Evolutionary conservation across 75 land plant species (phyloP).

Genomic region (Larix kaempferi): DNA sequence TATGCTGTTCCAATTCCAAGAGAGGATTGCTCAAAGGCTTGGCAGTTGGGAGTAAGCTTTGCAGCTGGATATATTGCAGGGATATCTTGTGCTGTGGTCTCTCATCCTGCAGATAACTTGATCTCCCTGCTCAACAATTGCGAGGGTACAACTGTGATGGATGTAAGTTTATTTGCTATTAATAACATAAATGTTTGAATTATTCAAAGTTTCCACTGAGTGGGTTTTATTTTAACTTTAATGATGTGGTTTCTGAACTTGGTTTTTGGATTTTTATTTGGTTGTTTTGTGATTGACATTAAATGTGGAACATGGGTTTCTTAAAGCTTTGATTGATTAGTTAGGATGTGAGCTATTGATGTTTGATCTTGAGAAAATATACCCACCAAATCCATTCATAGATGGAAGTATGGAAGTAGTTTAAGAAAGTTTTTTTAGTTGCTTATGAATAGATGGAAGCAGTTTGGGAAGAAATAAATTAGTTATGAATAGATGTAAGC

Average conservation of each 20-base stretch:
- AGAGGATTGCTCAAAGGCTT: slow-evolving; percentile 28
- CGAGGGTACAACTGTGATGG: slow-evolving; percentile 27
- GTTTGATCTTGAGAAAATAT: no score
- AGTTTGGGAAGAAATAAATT: no score
- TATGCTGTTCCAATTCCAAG: slow-evolving; percentile 36
- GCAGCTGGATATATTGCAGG: slow-evolving; percentile 55
- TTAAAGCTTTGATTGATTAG: no score
- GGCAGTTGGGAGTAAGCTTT: slow-evolving; percentile 49
- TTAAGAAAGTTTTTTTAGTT: no score
- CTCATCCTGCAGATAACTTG: slow-evolving; percentile 54
- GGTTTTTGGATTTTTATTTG: no score
- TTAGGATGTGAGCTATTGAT: no score
- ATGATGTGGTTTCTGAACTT: background rate
- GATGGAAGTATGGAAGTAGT: no score
- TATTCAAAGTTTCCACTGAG: slow-evolving; percentile 18
- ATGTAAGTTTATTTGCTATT: slow-evolving; percentile 28
- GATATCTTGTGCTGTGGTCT: slow-evolving; percentile 37
- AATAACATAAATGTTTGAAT: slow-evolving; percentile 26
- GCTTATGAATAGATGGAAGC: no score
- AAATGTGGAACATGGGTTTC: no score
- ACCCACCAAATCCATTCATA: no score
- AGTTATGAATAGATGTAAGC: no score
- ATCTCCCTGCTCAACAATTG: slow-evolving; percentile 31
- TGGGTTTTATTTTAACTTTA: slow-evolving; percentile 16
- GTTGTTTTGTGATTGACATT: no score